A percentile compares a stretch with the other conserved stretches of the same genome.
Conservation (phyloP, 805 yeast species). For the Schwanniomyces pseudopolymorphus region DNA sequence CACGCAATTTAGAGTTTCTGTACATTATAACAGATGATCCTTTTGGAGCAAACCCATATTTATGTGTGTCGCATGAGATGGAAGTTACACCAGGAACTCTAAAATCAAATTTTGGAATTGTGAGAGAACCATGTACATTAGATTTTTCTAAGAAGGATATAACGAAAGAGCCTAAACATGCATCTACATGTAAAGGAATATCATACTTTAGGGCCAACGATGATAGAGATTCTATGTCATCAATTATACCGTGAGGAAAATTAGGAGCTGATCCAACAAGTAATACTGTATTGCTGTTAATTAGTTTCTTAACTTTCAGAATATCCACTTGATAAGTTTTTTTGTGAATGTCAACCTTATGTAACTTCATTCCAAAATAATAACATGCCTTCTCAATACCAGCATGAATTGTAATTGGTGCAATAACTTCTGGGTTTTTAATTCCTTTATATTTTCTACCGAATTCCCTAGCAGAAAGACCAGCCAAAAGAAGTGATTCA, state of each 20-base stretch:
- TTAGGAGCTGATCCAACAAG: conserved; percentile 95
- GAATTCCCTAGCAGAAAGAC: conserved; percentile 82
- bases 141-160: conserved; percentile 75
- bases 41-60: conserved; percentile 97
- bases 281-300: conserved; percentile 78
- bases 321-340: conserved; percentile 66
- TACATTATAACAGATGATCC: conserved; percentile 95
- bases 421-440: conserved; percentile 75
- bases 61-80: conserved; percentile 98
- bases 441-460: conserved; percentile 61
- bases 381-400: conserved; percentile 92
- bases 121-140: conserved; percentile 42
- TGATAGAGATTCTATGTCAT: conserved; percentile 76
- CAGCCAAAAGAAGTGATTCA: conserved; percentile 83
- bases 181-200: conserved; percentile 94
- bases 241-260: conserved; percentile 94
- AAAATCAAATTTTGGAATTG: conserved; percentile 71
- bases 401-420: conserved; percentile 90
- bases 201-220: conserved; percentile 58
- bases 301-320: conserved; percentile 56
- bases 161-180: conserved; percentile 91
- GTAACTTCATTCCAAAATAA: conserved; percentile 83
- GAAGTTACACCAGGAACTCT: conserved; percentile 89
- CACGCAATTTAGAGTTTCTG: conserved; percentile 63
- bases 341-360: conserved; percentile 76